Conservation (phyloP, 2,329 filamentous ascomycete species). For the Trichoderma oligosporum region DNA sequence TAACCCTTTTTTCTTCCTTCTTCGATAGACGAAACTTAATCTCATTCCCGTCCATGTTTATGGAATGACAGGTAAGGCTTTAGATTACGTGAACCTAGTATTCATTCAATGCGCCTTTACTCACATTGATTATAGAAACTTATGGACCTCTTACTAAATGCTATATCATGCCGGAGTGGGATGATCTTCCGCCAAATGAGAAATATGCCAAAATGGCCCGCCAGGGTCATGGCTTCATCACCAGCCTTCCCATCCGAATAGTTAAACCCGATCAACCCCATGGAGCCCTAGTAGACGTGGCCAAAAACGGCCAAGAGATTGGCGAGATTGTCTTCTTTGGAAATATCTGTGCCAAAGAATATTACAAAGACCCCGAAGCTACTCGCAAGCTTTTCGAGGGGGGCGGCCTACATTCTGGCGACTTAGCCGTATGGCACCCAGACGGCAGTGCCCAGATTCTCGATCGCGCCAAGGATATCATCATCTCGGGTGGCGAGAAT, state of each 20-base stretch:
- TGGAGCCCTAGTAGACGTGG: slow-evolving; percentile 47
- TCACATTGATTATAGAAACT: slow-evolving; percentile 55
- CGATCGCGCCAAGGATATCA: slow-evolving; percentile 95
- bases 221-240: slow-evolving; percentile 88
- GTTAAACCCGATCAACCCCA: slow-evolving; percentile 74
- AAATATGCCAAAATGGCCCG: slow-evolving; percentile 88
- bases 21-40: slow-evolving; percentile 58
- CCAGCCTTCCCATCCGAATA: slow-evolving; percentile 73
- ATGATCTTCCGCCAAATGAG: slow-evolving; percentile 66
- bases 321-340: slow-evolving; percentile 73
- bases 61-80: slow-evolving; percentile 57
- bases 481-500: slow-evolving; percentile 96
- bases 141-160: slow-evolving; percentile 96
- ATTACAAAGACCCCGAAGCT: slow-evolving; percentile 85
- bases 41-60: slow-evolving; percentile 91
- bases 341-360: slow-evolving; percentile 88
- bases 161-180: slow-evolving; percentile 83
- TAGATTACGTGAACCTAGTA: not conserved
- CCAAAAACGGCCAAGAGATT: slow-evolving; percentile 47
- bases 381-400: slow-evolving; percentile 84
- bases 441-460: slow-evolving; percentile 90
- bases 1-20: not conserved
- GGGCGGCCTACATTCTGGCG: slow-evolving; percentile 82
- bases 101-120: not conserved
- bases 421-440: slow-evolving; percentile 87